Evolutionary conservation across 768 basidiomycete species (phyloP), one percentile per base, ranked within the genome.

Genomic region (Auricularia sp.): DNA sequence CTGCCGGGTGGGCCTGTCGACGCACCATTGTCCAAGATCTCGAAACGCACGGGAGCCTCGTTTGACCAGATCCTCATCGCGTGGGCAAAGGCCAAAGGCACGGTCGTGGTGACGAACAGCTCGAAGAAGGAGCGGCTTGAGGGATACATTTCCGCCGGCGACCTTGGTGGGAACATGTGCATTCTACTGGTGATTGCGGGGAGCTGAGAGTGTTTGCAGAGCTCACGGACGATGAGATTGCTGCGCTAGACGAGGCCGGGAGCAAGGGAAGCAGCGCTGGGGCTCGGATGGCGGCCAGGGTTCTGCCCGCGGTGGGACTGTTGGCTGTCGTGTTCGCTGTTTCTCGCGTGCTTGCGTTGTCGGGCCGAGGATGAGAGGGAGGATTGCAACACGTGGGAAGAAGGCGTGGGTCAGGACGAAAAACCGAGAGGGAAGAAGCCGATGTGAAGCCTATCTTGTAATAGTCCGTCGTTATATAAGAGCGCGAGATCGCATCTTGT

Each of bases 21-120:
- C 69, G 78, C 73, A 29, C 85, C 86, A 0, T 72, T 90, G 54
- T 75, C 77, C 42, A 72, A 74, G 16, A 85, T 88, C 42, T 83
- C 86, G 0, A 70, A 75, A 8, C 75, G 80, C 5, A 77, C 83
- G 29, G 75, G 77, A 7, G 83, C 79, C 18, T 80, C 81, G 2
- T 75, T 81, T 1, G 88, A 88, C 64, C 88, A 91, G 71, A 81
- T 89, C 8, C 76, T 90, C 3, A 77, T 90, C 7, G 86, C 87
- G 0, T 89, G 88, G 88, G 80, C 82, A 3, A 87, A 84, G 70
- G 77, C 82, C 5, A 90, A 91, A 71, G 86, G 84, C 10, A 82
- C 81, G 0, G 82, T 88, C 3, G 80, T 81, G 33, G 79, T 88
- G 67, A 89, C 86, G 84, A 88, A 72, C 29, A 88, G 86, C 72